Evolutionary conservation across 306 rosid species (phyloP), one percentile per base, ranked within the genome.

Genomic region (Vigna hirtella): DNA sequence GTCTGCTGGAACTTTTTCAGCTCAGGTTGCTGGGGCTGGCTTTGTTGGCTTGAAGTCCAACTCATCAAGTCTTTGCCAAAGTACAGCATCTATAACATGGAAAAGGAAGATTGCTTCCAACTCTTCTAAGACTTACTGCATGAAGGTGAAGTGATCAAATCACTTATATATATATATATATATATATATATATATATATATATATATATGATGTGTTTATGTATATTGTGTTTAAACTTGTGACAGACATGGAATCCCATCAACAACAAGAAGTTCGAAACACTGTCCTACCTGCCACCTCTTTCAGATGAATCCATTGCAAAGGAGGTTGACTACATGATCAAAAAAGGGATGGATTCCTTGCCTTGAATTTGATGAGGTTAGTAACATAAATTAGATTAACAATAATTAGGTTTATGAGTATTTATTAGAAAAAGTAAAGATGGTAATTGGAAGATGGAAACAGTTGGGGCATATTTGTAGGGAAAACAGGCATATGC

Each of bases 321-420:
- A n/a, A 90, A 82, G 89, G 84, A 91, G 85, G 73, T 90, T 36
- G 88, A 92, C 26, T 90, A 85, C 89, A 92, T 92, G 97, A 83
- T 88, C 45, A 87, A 87, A 63, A 63, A 92, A 88, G 72, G 91
- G 93, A 24, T 92, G 97, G 95, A 88, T 69, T 65, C 97, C 97
- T 74, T 92, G 95, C 89, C 91, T 92, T 79, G 94, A 92, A 76
- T 92, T 92, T 78, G 94, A 88, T 71, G 87, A 85, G 91, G 94
- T 92, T 20, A 73, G 87, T 53, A 42, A 67, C 13, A 32, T 53
- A 12, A 20, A 0, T 3, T 26, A 26, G 28, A 26, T 26, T 28
- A 28, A 28, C 0, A 30, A 26, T 26, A 30, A 30, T 30, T 30
- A 4, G 34, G 34, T 30, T 30, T 30, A 30, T 30, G 34, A 30